Base-by-base conservation (phyloP, 257 asterid species). In the Cordia subcordata region DNA sequence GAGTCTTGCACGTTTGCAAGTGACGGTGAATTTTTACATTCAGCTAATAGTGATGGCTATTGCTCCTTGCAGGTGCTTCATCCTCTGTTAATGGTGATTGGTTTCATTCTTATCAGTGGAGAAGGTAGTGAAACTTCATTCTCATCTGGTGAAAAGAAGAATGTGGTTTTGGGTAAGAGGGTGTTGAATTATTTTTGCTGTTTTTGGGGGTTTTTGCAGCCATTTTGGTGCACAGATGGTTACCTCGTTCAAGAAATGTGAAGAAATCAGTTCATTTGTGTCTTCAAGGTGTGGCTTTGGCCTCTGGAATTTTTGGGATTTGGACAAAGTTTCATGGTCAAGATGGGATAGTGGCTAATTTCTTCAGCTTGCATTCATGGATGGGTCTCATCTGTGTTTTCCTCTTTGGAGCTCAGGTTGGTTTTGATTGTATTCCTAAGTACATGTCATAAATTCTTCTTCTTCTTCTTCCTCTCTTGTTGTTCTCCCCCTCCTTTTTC, bases 291-390 rank as follows among this genome's bases (percentile, higher is more conserved):
- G 70, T 90, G 72, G 97, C 97, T 68, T 75, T 90, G 77, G 82
- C 71, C 49, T 81, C 83, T 82, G 97, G 97, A 64, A 42, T 90
- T 52, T 90, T 90, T 58, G 96, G 96, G 15, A 78, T 87, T 68
- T 90, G 96, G 97, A 83, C 94, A 10, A 90, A 83, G 37, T 87
- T 90, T 59, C 91, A 85, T 8, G 69, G 94, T 2, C 76, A 81
- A 73, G 84, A 85, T 68, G 97, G 97, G 51, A 61, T 90, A 77
- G 80, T 90, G 49, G 95, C 91, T 66, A 87, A 90, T 69, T 90
- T 87, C 70, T 87, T 69, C 72, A 90, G 94, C 64, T 65, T 90
- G 82, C 95, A 90, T 67, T 90, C 97, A n/a, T 90, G 97, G 96
- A 79, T 90, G 96, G 96, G 95, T 21, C 40, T 90, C 40, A 62